Conservation (phyloP, 805 yeast species). For the Kockiozyma suomiensis region DNA sequence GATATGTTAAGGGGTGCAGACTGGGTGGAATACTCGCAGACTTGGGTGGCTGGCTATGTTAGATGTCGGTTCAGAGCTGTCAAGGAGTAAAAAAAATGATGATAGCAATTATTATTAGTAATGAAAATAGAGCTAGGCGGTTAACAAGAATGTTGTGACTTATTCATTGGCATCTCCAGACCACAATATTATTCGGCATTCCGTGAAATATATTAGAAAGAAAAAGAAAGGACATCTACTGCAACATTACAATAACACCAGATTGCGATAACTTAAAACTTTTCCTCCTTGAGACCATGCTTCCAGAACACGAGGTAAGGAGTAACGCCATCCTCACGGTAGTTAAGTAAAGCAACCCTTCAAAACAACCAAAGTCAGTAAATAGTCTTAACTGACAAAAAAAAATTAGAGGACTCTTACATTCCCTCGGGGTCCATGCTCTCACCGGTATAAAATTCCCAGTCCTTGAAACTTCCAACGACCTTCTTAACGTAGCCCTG, state of each 20-base stretch:
- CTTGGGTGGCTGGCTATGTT: conserved; percentile 36
- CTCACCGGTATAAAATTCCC: conserved; percentile 99
- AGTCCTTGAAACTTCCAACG: conserved; percentile 92
- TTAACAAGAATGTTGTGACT: too few relatives aligned
- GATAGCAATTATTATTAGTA: neutral
- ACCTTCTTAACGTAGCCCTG: conserved; percentile 94
- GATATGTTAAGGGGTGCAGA: conserved; percentile 19
- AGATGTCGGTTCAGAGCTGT: conserved; percentile 33
- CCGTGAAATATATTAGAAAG: neutral
- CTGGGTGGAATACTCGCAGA: conserved; percentile 21
- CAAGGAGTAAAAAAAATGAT: conserved; percentile 9
- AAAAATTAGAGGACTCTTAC: conserved; percentile 41
- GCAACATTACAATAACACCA: too few relatives aligned
- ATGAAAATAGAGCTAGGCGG: too few relatives aligned
- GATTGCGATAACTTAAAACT: conserved; percentile 68
- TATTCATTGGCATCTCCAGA: neutral
- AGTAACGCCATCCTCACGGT: conserved; percentile 99
- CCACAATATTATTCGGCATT: neutral
- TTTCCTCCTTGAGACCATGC: conserved; percentile 90
- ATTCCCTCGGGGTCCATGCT: conserved; percentile 99
- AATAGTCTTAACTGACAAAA: too few relatives aligned
- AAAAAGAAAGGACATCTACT: neutral
- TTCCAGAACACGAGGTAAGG: conserved; percentile 98
- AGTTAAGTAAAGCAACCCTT: conserved; percentile 85
- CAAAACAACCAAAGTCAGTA: neutral